A percentile compares a stretch with the other conserved stretches of the same genome.
Evolutionary conservation across 139 green algal species (phyloP).

Genomic region (Coelastrella sp.): DNA sequence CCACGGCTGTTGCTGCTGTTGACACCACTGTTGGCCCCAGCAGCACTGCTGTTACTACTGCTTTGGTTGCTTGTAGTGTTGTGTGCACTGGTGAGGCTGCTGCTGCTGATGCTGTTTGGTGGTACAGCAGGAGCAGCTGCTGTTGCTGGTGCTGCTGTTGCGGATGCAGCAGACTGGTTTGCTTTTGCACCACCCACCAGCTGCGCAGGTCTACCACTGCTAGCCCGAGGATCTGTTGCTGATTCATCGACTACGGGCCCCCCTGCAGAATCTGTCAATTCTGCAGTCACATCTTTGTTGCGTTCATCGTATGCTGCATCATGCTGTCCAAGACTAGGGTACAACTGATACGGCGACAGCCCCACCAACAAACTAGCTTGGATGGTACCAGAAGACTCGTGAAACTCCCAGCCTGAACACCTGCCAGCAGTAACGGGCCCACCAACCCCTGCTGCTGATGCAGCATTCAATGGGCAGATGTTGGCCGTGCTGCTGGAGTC

Average conservation of each 20-base stretch:
- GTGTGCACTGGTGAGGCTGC: neutral
- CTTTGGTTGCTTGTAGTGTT: neutral
- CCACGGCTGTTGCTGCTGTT: neutral
- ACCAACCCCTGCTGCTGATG: neutral
- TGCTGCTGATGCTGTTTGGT: neutral
- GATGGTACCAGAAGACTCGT: neutral
- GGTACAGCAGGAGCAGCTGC: neutral
- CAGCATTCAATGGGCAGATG: neutral
- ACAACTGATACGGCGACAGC: slow-evolving; percentile 20
- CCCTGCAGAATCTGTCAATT: too few species aligned
- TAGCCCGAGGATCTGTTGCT: too few species aligned
- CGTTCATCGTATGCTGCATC: slow-evolving; percentile 8
- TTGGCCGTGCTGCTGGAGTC: slow-evolving; percentile 1
- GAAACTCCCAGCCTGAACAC: neutral
- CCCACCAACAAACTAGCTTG: neutral
- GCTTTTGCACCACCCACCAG: too few species aligned
- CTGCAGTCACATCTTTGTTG: neutral
- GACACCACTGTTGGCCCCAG: neutral
- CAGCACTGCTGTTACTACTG: neutral
- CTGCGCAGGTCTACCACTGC: too few species aligned
- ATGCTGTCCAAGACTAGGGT: neutral
- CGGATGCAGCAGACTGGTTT: neutral
- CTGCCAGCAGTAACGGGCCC: neutral
- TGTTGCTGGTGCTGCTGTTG: slow-evolving; percentile 31
- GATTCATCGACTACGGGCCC: too few species aligned